phyloP scores from a whole-genome alignment of 2,329 filamentous ascomycete species.

The Aspergillus udagawae region DNA sequence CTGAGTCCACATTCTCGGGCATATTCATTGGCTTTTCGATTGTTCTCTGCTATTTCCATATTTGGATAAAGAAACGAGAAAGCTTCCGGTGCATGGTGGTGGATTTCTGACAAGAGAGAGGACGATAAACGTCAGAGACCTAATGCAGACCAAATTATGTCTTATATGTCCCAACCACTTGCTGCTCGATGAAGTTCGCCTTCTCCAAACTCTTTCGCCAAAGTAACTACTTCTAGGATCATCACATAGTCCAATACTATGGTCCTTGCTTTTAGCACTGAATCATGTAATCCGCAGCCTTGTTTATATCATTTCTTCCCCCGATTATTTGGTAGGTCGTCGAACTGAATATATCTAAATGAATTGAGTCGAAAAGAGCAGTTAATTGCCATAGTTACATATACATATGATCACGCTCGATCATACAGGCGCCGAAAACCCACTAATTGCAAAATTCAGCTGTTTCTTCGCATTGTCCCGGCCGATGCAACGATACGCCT shows the following conservation, averaged over 20 bases:
- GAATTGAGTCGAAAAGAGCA: not conserved
- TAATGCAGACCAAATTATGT: too few species aligned
- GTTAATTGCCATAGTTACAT: not conserved
- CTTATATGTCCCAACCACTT: too few species aligned
- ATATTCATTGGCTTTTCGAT: not conserved
- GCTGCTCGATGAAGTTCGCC: too few species aligned
- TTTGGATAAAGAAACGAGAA: not conserved
- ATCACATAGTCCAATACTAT: not conserved
- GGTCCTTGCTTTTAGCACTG: not conserved
- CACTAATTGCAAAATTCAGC: conserved; percentile 20
- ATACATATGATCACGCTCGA: not conserved
- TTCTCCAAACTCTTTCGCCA: too few species aligned
- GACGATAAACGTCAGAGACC: too few species aligned
- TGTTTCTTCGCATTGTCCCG: conserved; percentile 38
- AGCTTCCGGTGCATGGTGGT: not conserved
- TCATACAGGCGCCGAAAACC: not conserved
- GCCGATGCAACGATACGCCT: conserved; percentile 33
- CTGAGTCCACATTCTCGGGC: not conserved
- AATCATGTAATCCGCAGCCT: not conserved
- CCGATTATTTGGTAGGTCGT: not conserved
- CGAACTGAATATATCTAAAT: not conserved
- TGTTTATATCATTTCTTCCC: not conserved
- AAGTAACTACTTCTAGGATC: not conserved
- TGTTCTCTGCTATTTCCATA: not conserved
- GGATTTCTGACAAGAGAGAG: not conserved